Evolutionary conservation across 495 filamentous ascomycete genomes (phyloP).

Genomic region (Aeminium ludgeri): DNA sequence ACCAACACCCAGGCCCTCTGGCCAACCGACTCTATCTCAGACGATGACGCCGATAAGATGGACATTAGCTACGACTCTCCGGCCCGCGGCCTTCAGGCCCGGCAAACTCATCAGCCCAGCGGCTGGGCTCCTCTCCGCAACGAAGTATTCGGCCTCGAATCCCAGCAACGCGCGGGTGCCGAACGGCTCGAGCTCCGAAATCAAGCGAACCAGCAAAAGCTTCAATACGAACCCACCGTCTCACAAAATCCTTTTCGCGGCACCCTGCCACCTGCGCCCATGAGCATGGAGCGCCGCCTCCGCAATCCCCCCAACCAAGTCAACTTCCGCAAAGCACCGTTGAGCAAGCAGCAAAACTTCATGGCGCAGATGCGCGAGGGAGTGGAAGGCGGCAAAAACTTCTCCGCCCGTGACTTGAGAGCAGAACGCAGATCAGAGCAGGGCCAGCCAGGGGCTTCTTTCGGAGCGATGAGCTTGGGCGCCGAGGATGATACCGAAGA

Average conservation of each 20-base stretch:
- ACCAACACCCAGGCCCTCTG: slow-evolving; percentile 3
- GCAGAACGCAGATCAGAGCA: neutral
- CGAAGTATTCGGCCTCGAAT: slow-evolving; percentile 10
- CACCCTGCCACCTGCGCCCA: slow-evolving; percentile 10
- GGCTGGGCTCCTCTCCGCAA: slow-evolving; percentile 11
- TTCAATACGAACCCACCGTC: slow-evolving; percentile 7
- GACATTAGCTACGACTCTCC: slow-evolving; percentile 4
- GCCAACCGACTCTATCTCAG: slow-evolving; percentile 3
- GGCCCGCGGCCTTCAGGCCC: no score
- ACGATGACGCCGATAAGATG: slow-evolving; percentile 11
- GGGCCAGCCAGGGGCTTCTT: neutral
- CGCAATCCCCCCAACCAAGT: slow-evolving; percentile 42
- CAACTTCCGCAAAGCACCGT: slow-evolving; percentile 25
- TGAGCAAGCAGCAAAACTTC: slow-evolving; percentile 30
- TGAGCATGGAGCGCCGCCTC: slow-evolving; percentile 21
- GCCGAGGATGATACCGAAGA: neutral
- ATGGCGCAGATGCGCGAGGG: slow-evolving; percentile 22
- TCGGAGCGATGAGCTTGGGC: neutral
- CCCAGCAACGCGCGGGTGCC: neutral
- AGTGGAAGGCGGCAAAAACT: slow-evolving; percentile 8
- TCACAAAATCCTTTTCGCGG: slow-evolving; percentile 11
- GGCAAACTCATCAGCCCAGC: neutral
- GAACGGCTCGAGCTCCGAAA: neutral
- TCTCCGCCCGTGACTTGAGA: neutral
- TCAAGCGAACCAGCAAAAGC: slow-evolving; percentile 5